Base-by-base conservation (phyloP, 2,329 filamentous ascomycete species). In the Eurotiales sp. region DNA sequence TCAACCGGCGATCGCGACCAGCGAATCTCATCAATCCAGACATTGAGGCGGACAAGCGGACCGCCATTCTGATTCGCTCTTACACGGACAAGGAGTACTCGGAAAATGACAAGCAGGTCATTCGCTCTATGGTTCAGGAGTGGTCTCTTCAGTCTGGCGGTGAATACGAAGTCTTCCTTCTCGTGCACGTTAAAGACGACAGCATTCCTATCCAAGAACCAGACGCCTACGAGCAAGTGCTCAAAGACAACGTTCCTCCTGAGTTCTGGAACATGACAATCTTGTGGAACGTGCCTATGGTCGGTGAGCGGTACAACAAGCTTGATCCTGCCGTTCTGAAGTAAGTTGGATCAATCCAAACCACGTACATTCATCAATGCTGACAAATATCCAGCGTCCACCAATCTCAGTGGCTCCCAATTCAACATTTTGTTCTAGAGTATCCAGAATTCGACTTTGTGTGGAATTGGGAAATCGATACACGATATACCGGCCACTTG, bases 71-170 rank as follows among this genome's bases (percentile, higher is more conserved):
- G 1, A 80, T 96, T 21, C 82, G 91, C 21, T 86, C 87, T 45
- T 96, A 88, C 88, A 83, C 86, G 58, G 86, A 87, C 59, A 95
- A 87, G 59, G 61, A 82, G 8, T 96, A 90, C 77, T 83, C 83
- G 8, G 81, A 87, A 37, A 87, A 95, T 61, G 88, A 93, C 62
- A 77, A 92, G 44, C 82, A 91, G 68, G 89, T 90, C 61, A 70
- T 96, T 30, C 85, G 91, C 25, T 86, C 90, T 27, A 82, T 96
- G 70, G 90, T 96, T 62, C 82, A 85, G 19, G 91, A 96, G 67
- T 73, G 91, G 6, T 80, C 83, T 8, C 71, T 92, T 46, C 79
- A 81, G 50, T 87, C 86, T 0, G 86, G 87, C n/a, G 86, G 83
- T 29, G 86, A 91, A 64, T 90, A 90, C 60, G 77, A 81, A 22